A percentile compares a stretch with the other conserved stretches of the same genome.
phyloP scores from a whole-genome alignment of 441 rosid genomes.

The Aleurites moluccanus region DNA sequence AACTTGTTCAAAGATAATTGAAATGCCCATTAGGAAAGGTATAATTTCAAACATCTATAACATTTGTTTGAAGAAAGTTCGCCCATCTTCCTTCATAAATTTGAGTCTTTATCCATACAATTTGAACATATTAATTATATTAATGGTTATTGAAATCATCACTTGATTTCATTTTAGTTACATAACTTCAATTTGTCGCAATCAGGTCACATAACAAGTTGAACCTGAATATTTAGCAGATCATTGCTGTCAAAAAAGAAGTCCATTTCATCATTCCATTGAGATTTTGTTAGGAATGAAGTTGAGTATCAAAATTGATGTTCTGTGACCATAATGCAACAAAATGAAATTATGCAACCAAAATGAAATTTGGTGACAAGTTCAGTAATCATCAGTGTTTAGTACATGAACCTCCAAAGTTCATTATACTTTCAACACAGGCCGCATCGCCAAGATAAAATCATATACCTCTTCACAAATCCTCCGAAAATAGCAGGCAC shows the following conservation, averaged over 20 bases:
- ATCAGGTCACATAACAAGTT: background rate
- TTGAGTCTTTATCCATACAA: background rate
- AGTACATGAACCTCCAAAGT: background rate
- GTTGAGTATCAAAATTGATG: background rate
- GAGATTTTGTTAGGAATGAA: background rate
- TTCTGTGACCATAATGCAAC: background rate
- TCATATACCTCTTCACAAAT: constrained; percentile 86
- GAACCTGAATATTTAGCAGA: background rate
- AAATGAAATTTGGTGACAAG: background rate
- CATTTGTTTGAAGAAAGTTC: too few relatives aligned
- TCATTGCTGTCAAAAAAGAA: background rate
- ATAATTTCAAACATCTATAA: too few relatives aligned
- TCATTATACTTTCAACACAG: constrained; percentile 1
- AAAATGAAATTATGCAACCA: background rate
- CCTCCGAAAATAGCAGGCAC: constrained; percentile 84
- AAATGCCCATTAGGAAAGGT: background rate
- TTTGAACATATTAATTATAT: background rate
- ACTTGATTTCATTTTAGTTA: too few relatives aligned
- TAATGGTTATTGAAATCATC: too few relatives aligned
- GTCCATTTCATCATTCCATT: background rate
- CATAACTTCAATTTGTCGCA: background rate
- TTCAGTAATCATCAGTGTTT: background rate
- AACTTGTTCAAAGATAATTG: background rate
- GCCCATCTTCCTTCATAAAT: background rate
- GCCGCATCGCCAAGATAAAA: constrained; percentile 14